Percentiles rank a stretch among this genome's conserved stretches.
phyloP scores from a whole-genome alignment of 2,329 filamentous ascomycete genomes.

The Aspergillus cejpii region DNA sequence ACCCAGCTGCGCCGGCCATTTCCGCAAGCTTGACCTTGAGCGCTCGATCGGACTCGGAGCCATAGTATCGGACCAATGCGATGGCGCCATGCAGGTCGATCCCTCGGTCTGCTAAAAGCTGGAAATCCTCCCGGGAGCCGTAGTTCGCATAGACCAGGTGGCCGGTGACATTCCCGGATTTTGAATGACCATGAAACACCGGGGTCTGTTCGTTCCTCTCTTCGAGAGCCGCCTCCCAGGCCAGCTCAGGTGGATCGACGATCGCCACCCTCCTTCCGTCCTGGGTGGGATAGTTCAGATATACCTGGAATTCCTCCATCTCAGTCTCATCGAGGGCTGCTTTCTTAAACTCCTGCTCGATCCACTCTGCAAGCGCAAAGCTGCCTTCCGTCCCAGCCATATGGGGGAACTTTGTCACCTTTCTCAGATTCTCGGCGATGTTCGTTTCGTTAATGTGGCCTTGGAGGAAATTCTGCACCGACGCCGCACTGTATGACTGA shows the following conservation, averaged over 20 bases:
- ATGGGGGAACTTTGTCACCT: conserved; percentile 79
- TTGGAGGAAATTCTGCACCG: conserved; percentile 68
- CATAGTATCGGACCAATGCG: conserved; percentile 74
- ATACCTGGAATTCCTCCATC: conserved; percentile 76
- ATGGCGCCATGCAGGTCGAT: conserved; percentile 73
- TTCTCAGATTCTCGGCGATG: conserved; percentile 66
- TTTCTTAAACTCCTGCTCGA: conserved; percentile 67
- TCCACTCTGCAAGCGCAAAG: conserved; percentile 75
- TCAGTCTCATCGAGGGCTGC: conserved; percentile 68
- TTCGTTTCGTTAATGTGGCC: conserved; percentile 61
- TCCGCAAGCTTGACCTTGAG: conserved; percentile 89
- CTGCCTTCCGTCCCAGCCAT: conserved; percentile 92
- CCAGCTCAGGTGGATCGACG: conserved; percentile 59
- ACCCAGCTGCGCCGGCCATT: conserved; percentile 75
- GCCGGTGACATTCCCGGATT: conserved; percentile 75
- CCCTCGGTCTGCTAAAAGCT: conserved; percentile 61
- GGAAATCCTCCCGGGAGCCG: conserved; percentile 77
- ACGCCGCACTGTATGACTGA: conserved; percentile 76
- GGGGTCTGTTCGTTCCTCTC: conserved; percentile 71
- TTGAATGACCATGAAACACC: conserved; percentile 84
- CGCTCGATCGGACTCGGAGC: conserved; percentile 63
- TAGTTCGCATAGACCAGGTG: conserved; percentile 90
- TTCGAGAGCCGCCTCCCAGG: conserved; percentile 77
- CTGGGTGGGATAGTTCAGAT: conserved; percentile 79
- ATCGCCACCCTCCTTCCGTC: conserved; percentile 77